Evolutionary conservation across 2,329 filamentous ascomycete genomes (phyloP).

Genomic region (Myriosclerotinia scirpicola): DNA sequence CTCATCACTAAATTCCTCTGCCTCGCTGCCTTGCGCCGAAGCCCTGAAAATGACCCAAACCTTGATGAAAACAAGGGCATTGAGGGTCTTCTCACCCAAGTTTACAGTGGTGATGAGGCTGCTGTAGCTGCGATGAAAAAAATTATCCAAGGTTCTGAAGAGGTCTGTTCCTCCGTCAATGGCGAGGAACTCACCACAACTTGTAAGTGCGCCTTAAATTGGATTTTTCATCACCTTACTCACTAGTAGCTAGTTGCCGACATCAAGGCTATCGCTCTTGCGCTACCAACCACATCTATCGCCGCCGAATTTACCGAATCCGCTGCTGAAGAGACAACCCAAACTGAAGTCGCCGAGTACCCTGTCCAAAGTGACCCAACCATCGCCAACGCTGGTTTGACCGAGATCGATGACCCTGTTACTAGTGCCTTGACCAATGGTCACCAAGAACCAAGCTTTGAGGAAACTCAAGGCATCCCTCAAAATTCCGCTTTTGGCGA

Average conservation of each 20-base stretch:
- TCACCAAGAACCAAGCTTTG: constrained; percentile 44
- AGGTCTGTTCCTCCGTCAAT: constrained; percentile 63
- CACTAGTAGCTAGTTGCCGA: constrained; percentile 50
- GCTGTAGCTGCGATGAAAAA: constrained; percentile 75
- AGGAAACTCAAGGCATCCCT: constrained; percentile 43
- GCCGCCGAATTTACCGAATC: constrained; percentile 38
- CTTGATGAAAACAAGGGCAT: constrained; percentile 76
- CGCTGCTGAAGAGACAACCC: constrained; percentile 39
- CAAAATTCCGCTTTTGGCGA: constrained; percentile 54
- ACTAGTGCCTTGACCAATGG: constrained; percentile 46
- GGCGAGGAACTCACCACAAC: constrained; percentile 67
- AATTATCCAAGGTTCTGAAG: constrained; percentile 70
- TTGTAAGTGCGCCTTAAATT: constrained; percentile 54
- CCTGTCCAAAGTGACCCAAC: constrained; percentile 61
- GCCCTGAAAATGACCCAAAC: constrained; percentile 60
- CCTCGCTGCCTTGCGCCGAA: constrained; percentile 72
- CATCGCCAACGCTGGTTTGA: constrained; percentile 63
- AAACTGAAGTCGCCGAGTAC: constrained; percentile 41
- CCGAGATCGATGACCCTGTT: constrained; percentile 60
- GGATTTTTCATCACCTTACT: neutral
- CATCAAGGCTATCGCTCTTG: constrained; percentile 55
- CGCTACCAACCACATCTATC: constrained; percentile 51
- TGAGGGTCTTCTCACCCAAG: constrained; percentile 74
- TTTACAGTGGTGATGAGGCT: constrained; percentile 75
- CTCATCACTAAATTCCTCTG: constrained; percentile 77